A percentile compares a stretch with the other conserved stretches of the same genome.
Evolutionary conservation across 2,329 filamentous ascomycete genomes (phyloP).

Genomic region (Sclerotinia subarctica): DNA sequence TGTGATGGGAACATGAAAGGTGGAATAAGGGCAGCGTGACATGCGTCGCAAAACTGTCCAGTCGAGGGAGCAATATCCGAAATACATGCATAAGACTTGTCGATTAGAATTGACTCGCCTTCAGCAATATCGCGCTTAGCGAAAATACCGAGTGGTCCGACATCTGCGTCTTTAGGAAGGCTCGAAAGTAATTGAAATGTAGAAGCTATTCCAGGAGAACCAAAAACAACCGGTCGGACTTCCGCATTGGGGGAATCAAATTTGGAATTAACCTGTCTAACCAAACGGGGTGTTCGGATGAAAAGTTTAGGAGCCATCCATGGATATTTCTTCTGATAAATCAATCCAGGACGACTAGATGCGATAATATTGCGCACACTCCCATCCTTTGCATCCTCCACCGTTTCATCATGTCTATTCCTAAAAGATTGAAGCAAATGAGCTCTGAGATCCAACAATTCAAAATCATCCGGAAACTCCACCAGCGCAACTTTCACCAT

Average conservation of each 20-base stretch:
- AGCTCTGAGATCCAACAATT: slow-evolving; percentile 20
- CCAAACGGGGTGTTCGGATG: slow-evolving; percentile 24
- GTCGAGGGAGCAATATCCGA: slow-evolving; percentile 24
- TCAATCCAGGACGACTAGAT: slow-evolving; percentile 23
- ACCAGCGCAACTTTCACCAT: slow-evolving; percentile 20
- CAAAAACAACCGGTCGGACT: slow-evolving; percentile 28
- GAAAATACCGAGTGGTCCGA: slow-evolving; percentile 34
- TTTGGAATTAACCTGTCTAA: slow-evolving; percentile 27
- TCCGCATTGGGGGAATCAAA: slow-evolving; percentile 20
- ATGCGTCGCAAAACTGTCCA: slow-evolving; percentile 32
- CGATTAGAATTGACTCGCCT: slow-evolving; percentile 31
- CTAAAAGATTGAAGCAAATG: slow-evolving; percentile 21
- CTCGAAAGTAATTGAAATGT: not conserved
- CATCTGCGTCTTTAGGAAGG: slow-evolving; percentile 22
- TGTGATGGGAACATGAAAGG: slow-evolving; percentile 22
- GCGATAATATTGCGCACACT: slow-evolving; percentile 6
- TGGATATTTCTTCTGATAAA: slow-evolving; percentile 33
- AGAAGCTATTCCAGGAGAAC: not conserved
- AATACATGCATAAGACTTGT: slow-evolving; percentile 25
- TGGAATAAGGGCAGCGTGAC: slow-evolving; percentile 25
- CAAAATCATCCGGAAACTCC: slow-evolving; percentile 25
- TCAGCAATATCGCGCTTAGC: slow-evolving; percentile 30
- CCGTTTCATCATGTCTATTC: slow-evolving; percentile 2
- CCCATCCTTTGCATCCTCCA: not conserved
- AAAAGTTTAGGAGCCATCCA: slow-evolving; percentile 32